A percentile compares a stretch with the other conserved stretches of the same genome.
Evolutionary conservation across 1,284 basidiomycete genomes (phyloP).

Genomic region (Ganoderma multipileum): DNA sequence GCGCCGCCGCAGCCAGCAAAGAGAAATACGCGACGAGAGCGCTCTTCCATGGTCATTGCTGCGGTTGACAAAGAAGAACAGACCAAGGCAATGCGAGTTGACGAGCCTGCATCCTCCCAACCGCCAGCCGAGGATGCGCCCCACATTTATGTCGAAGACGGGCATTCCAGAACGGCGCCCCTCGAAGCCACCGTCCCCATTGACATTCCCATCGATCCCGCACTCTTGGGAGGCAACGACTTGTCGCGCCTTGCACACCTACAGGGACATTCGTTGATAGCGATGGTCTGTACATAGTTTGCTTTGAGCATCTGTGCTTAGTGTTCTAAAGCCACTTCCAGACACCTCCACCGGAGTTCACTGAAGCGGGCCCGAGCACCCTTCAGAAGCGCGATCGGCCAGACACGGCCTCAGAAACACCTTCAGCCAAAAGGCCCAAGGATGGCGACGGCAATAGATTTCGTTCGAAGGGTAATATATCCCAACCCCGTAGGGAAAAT

Average conservation of each 20-base stretch:
- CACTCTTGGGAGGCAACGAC: slow-evolving; percentile 4
- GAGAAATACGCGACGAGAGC: background rate
- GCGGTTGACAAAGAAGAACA: background rate
- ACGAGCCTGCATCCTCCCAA: background rate
- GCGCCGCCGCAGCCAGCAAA: slow-evolving; percentile 13
- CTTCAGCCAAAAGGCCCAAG: slow-evolving; percentile 36
- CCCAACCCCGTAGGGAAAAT: slow-evolving; percentile 77
- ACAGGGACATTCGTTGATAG: slow-evolving; percentile 18
- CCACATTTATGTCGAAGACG: background rate
- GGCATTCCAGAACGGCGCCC: background rate
- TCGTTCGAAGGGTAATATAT: slow-evolving; percentile 66
- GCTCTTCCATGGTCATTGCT: background rate
- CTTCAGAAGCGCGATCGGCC: slow-evolving; percentile 21
- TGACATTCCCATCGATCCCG: slow-evolving; percentile 19
- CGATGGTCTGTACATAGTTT: slow-evolving; percentile 21
- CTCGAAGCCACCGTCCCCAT: background rate
- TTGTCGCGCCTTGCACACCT: slow-evolving; percentile 7
- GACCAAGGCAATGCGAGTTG: background rate
- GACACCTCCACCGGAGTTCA: slow-evolving; percentile 22
- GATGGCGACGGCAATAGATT: slow-evolving; percentile 21
- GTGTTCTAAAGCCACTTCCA: slow-evolving; percentile 1
- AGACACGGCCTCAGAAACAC: slow-evolving; percentile 26
- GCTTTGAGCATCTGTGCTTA: background rate
- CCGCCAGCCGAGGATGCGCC: background rate
- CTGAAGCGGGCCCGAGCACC: slow-evolving; percentile 13